Evolutionary conservation across 345 rosid genomes (phyloP), one percentile per base, ranked within the genome.

Genomic region (Erucastrum elatum): DNA sequence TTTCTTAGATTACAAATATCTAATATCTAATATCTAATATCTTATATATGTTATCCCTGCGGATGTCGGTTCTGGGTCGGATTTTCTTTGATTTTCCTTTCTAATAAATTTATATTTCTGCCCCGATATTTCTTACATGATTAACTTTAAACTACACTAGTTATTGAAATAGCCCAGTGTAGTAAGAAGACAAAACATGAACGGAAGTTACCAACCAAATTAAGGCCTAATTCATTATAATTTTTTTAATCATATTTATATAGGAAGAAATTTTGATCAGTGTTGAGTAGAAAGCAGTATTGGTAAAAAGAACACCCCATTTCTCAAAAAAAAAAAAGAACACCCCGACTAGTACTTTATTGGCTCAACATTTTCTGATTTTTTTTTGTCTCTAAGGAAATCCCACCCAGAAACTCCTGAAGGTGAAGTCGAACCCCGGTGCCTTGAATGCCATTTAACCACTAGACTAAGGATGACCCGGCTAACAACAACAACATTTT

Each of bases 281-380:
- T 64, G 72, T 71, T 63, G 15, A 71, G 66, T 71, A 29, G 34
- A 77, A 66, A 78, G 64, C 64, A 78, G 61, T 59, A 31, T 60
- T 33, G 77, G 77, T 72, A 66, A 66, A 78, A 65, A 72, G 72
- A 56, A 30, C 75, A 13, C n/a, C n/a, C n/a, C n/a, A n/a, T n/a
- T n/a, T n/a, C n/a, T n/a, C n/a, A n/a, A n/a, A n/a, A n/a, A n/a
- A n/a, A n/a, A n/a, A n/a, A n/a, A n/a, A n/a, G n/a, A n/a, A n/a
- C n/a, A n/a, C 21, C 21, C 61, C 12, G 16, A 10, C 35, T 29
- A 66, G 2, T 30, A 69, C 12, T 26, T 34, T 35, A 16, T 55
- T 55, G 55, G 35, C 16, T 37, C 66, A 53, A 34, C 58, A 66
- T 5, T 3, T n/a, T n/a, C n/a, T n/a, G n/a, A n/a, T n/a, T n/a